These are phyloP conservation scores for Arxiozyma telluris DNA, from an alignment of 1,139 yeast genomes.

Conservation along the genomic window DNA sequence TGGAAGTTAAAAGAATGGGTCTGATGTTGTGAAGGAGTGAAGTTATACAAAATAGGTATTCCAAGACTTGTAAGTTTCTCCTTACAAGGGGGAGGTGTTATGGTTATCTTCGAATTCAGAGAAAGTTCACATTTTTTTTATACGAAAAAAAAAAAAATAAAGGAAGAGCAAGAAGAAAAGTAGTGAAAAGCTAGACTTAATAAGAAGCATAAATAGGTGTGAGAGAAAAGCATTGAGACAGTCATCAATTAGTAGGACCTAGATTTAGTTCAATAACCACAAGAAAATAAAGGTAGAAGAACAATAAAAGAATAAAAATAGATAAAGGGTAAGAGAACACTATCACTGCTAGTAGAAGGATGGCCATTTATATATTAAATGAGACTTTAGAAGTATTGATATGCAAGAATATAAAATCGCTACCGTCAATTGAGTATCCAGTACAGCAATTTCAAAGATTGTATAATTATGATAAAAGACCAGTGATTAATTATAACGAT, in stretches of 20 bases:
- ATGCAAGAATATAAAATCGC: constrained; percentile 44
- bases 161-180: background rate
- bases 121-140: background rate
- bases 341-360: background rate
- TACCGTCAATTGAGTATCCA: constrained; percentile 13
- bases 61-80: background rate
- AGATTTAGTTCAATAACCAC: too few species aligned
- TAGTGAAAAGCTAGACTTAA: background rate
- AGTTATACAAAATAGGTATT: too few species aligned
- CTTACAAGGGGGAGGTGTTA: too few species aligned
- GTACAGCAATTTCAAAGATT: constrained; percentile 11
- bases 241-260: background rate
- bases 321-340: background rate
- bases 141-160: too few species aligned
- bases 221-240: background rate
- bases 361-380: constrained; percentile 47
- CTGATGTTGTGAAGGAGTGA: background rate
- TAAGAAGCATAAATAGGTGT: background rate
- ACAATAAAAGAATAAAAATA: too few species aligned
- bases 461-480: constrained; percentile 25
- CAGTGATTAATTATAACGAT: constrained; percentile 22
- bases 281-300: too few species aligned
- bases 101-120: background rate
- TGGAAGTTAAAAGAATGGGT: background rate
- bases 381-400: constrained; percentile 50